Conservation (phyloP, 2,329 filamentous ascomycete species). For the Neoascochyta sp. region DNA sequence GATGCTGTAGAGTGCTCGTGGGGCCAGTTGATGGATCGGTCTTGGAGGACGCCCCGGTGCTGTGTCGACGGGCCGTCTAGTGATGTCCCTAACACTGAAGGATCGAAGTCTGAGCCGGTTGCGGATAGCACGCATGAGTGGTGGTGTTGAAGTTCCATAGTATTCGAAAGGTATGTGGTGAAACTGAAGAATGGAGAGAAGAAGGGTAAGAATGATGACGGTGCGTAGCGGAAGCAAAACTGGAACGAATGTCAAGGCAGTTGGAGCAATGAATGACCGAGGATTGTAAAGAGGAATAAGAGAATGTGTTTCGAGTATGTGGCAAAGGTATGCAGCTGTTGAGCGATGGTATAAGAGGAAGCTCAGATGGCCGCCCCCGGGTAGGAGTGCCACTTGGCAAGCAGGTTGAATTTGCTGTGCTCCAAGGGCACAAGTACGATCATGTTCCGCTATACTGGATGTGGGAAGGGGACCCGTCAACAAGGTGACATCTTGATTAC, state of each 20-base stretch:
- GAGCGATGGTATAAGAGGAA: constrained; percentile 33
- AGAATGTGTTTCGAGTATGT: constrained; percentile 19
- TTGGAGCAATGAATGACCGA: constrained; percentile 46
- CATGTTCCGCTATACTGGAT: constrained; percentile 31
- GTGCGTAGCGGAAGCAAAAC: constrained; percentile 31
- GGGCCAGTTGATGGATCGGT: constrained; percentile 43
- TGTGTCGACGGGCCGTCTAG: constrained; percentile 14
- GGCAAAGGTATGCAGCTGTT: constrained; percentile 21
- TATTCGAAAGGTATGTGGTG: constrained; percentile 22
- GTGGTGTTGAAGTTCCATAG: constrained; percentile 34
- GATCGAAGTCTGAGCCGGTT: constrained; percentile 40
- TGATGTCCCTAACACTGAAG: constrained; percentile 19
- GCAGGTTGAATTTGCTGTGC: constrained; percentile 21
- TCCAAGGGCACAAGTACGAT: constrained; percentile 24
- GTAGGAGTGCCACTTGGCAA: constrained; percentile 25
- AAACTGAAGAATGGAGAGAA: constrained; percentile 25
- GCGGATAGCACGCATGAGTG: constrained; percentile 42
- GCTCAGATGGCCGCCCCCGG: constrained; percentile 17
- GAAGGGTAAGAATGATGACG: constrained; percentile 37
- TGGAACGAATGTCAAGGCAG: constrained; percentile 43
- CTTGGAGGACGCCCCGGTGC: constrained; percentile 37
- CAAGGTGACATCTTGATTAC: constrained; percentile 28
- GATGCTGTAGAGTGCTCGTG: constrained; percentile 23
- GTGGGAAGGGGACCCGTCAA: constrained; percentile 21
- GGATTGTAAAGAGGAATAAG: constrained; percentile 27